A percentile compares a stretch with the other conserved stretches of the same genome.
phyloP scores from a whole-genome alignment of 192 early-diverging fungal species.

The Spizellomyces punctatus region DNA sequence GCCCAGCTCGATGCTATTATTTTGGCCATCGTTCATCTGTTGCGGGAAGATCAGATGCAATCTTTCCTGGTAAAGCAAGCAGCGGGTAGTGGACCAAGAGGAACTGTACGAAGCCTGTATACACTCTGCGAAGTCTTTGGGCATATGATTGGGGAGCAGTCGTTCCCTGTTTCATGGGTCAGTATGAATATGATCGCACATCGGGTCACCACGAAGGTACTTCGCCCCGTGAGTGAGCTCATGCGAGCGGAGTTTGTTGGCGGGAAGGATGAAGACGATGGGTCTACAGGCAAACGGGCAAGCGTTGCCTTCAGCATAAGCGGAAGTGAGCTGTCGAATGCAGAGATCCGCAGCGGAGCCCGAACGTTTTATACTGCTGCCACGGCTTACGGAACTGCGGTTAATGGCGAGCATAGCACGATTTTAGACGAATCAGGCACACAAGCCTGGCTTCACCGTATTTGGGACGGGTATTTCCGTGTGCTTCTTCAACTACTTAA shows the following conservation, averaged over 20 bases:
- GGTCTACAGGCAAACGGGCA: background rate
- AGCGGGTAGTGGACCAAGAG: conserved; percentile 2
- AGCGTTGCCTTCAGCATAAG: conserved; percentile 27
- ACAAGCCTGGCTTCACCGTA: conserved; percentile 26
- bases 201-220: conserved; percentile 33
- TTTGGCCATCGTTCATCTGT: conserved; percentile 38
- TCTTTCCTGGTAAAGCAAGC: background rate
- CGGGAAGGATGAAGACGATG: conserved; percentile 19
- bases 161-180: conserved; percentile 43
- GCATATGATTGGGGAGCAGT: conserved; percentile 38
- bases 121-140: conserved; percentile 30
- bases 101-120: background rate
- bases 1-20: conserved; percentile 38
- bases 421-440: conserved; percentile 12
- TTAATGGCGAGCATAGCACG: conserved; percentile 11
- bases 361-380: conserved; percentile 6
- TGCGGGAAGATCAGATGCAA: conserved; percentile 22
- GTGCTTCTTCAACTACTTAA: conserved; percentile 56
- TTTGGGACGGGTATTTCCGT: conserved; percentile 47
- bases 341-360: conserved; percentile 15
- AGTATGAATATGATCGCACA: conserved; percentile 41
- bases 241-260: conserved; percentile 30
- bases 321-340: conserved; percentile 19
- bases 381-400: conserved; percentile 9
- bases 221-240: conserved; percentile 38